These are phyloP conservation scores for Verbena officinalis DNA, from an alignment of 257 asterid species.

Conservation along the genomic window DNA sequence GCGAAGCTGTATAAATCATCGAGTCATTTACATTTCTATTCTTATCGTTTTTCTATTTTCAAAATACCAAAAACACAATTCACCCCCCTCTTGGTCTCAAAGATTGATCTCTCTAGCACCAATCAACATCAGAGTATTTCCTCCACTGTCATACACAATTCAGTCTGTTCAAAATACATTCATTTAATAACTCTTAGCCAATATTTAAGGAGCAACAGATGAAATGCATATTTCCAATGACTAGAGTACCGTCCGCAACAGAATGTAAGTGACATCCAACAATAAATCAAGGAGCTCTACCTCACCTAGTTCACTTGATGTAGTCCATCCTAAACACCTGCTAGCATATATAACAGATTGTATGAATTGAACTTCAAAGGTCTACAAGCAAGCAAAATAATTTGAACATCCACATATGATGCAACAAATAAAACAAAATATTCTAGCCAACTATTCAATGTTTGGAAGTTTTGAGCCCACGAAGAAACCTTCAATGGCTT, in stretches of 20 bases:
- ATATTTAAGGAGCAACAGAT: background rate
- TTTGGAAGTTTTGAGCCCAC: background rate
- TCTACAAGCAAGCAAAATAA: conserved; percentile 2
- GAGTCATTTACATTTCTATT: no score
- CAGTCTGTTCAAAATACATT: background rate
- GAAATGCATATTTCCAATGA: conserved; percentile 25
- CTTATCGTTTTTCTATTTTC: no score
- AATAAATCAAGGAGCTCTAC: conserved; percentile 11
- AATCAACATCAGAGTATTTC: background rate
- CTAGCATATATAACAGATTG: background rate
- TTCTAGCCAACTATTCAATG: background rate
- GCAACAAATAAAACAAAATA: background rate
- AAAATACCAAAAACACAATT: no score
- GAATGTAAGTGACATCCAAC: conserved; percentile 24
- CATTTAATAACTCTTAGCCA: conserved; percentile 13
- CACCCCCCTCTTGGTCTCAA: no score
- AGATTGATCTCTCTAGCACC: conserved; percentile 21
- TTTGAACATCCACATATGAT: background rate
- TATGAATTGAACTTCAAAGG: background rate
- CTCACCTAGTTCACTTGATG: conserved; percentile 19
- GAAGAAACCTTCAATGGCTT: background rate
- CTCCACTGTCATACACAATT: conserved; percentile 19
- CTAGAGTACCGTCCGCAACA: conserved; percentile 24
- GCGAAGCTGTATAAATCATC: no score
- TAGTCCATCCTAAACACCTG: conserved; percentile 22